Conservation (phyloP, 371 early-diverging fungal species). For the Actinomucor elegans region DNA sequence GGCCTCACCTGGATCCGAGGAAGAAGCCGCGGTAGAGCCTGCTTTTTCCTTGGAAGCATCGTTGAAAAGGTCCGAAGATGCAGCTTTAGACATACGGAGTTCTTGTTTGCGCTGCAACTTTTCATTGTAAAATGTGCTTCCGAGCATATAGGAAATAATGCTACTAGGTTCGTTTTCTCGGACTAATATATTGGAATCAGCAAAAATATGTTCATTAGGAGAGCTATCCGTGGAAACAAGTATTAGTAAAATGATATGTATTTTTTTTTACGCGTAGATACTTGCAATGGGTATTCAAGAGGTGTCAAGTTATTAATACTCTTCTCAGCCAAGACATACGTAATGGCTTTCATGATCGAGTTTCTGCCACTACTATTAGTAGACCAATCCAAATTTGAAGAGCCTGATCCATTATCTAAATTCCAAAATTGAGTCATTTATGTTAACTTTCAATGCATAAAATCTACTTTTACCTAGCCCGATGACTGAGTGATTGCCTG, state of each 20-base stretch:
- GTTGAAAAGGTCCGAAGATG: conserved; percentile 2
- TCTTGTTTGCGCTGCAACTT: conserved; percentile 39
- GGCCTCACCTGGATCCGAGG: neutral
- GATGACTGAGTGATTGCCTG: neutral
- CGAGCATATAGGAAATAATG: conserved; percentile 85
- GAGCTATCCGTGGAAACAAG: conserved; percentile 29
- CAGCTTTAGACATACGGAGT: conserved; percentile 19
- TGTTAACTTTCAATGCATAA: too few relatives aligned
- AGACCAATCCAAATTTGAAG: conserved; percentile 28
- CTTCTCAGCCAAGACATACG: conserved; percentile 74
- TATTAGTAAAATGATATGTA: neutral
- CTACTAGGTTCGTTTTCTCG: conserved; percentile 94
- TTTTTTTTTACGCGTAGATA: neutral
- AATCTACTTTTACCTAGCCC: conserved; percentile 8
- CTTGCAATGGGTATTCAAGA: conserved; percentile 77
- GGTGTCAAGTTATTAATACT: conserved; percentile 63
- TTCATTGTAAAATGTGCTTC: conserved; percentile 42
- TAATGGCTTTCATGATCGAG: conserved; percentile 76
- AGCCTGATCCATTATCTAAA: neutral
- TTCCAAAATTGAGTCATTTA: too few relatives aligned
- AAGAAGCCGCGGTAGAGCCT: neutral
- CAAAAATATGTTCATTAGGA: conserved; percentile 83
- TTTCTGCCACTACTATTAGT: conserved; percentile 34
- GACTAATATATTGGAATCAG: conserved; percentile 80
- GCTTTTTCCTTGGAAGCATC: conserved; percentile 1